Evolutionary conservation across 208 protist species (phyloP).

Genomic region (Naegleria gruberi): DNA sequence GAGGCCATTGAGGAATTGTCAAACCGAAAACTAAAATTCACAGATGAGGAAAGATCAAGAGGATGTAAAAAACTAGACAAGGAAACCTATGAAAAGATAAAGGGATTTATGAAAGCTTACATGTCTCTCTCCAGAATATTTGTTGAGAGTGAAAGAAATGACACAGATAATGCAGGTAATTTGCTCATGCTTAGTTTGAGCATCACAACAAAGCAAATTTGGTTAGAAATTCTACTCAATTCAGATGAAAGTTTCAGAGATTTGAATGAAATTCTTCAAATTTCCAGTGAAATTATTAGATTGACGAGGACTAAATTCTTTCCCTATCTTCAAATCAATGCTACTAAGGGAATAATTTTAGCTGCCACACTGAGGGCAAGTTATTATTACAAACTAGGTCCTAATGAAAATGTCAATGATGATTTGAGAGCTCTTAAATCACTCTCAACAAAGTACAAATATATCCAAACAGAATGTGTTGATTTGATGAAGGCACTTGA

Average conservation of each 20-base stretch:
- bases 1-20: background rate
- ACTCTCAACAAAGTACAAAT: background rate
- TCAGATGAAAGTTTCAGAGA: background rate
- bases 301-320: background rate
- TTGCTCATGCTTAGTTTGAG: background rate
- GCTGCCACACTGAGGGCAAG: background rate
- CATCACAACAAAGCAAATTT: background rate
- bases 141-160: background rate
- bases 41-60: background rate
- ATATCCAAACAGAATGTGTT: background rate
- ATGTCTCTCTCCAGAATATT: background rate
- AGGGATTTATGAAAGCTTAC: background rate
- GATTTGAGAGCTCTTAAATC: background rate
- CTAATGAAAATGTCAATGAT: background rate
- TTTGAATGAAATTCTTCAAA: background rate
- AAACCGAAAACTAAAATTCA: background rate
- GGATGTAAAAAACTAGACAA: background rate
- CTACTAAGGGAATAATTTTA: background rate
- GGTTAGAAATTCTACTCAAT: background rate
- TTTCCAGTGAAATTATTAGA: background rate
- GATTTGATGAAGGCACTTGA: background rate
- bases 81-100: background rate
- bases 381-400: background rate
- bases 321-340: background rate
- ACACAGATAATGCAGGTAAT: background rate